Evolutionary conservation across 371 early-diverging fungal species (phyloP).

Genomic region (Nematocida sp.): DNA sequence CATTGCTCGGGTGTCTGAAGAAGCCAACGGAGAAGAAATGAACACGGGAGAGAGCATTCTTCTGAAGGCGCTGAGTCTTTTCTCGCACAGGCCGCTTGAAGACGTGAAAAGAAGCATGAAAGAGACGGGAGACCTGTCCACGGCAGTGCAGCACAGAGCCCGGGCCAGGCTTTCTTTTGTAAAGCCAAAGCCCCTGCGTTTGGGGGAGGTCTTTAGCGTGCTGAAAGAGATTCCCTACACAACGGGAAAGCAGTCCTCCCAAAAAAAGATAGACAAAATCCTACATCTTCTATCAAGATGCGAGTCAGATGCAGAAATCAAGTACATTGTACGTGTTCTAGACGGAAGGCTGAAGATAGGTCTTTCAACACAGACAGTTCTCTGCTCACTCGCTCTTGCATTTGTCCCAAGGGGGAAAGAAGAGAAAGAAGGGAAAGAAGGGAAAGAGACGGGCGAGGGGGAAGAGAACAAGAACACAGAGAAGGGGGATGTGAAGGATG

Average conservation of each 20-base stretch:
- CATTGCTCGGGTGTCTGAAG: constrained; percentile 67
- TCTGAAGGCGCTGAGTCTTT: constrained; percentile 80
- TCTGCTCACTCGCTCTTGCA: constrained; percentile 76
- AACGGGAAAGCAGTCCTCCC: constrained; percentile 69
- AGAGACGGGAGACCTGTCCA: constrained; percentile 79
- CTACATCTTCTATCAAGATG: constrained; percentile 70
- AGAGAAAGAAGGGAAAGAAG: background rate
- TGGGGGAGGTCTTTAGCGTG: constrained; percentile 73
- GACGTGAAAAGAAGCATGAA: constrained; percentile 73
- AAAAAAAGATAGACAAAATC: constrained; percentile 75
- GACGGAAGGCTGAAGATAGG: constrained; percentile 93
- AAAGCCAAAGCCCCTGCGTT: constrained; percentile 72
- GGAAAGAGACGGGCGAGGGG: constrained; percentile 71
- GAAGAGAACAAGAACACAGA: constrained; percentile 66
- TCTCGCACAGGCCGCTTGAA: constrained; percentile 72
- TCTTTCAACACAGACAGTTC: constrained; percentile 83
- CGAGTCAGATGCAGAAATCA: constrained; percentile 76
- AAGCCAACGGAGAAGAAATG: constrained; percentile 84
- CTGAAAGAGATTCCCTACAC: constrained; percentile 76
- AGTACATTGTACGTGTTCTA: constrained; percentile 79
- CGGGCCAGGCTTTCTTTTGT: constrained; percentile 71
- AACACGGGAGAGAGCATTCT: constrained; percentile 85
- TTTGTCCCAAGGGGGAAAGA: constrained; percentile 59
- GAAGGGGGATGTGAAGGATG: background rate
- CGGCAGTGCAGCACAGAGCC: constrained; percentile 75